These are phyloP conservation scores for Debaryomyces castellii DNA, from an alignment of 805 yeast genomes.

Conservation along the genomic window DNA sequence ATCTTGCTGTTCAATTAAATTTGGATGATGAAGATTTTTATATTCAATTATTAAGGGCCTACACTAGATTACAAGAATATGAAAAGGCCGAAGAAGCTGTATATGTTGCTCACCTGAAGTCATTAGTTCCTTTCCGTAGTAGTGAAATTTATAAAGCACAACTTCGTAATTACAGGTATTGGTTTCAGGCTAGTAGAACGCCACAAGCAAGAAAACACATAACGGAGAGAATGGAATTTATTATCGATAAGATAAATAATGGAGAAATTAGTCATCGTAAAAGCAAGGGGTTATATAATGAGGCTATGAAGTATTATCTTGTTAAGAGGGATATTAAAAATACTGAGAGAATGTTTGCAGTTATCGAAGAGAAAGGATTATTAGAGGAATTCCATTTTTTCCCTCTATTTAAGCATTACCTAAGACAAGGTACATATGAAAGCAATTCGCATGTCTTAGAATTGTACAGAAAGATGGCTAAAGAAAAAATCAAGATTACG, in stretches of 20 bases:
- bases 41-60: conserved; percentile 25
- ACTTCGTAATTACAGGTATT: conserved; percentile 27
- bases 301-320: conserved; percentile 25
- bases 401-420: conserved; percentile 27
- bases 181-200: conserved; percentile 17
- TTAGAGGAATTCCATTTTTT: conserved; percentile 25
- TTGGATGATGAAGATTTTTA: conserved; percentile 25
- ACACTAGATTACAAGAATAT: conserved; percentile 28
- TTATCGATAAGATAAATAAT: conserved; percentile 12
- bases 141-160: conserved; percentile 26
- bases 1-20: conserved; percentile 15
- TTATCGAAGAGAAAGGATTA: conserved; percentile 12
- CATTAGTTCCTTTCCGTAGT: conserved; percentile 28
- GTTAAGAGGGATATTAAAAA: conserved; percentile 11
- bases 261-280: conserved; percentile 8
- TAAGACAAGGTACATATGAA: conserved; percentile 14
- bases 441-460: conserved; percentile 24
- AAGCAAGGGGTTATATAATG: conserved; percentile 18
- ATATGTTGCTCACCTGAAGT: conserved; percentile 28
- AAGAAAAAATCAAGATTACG: conserved; percentile 19
- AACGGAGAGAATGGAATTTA: conserved; percentile 8
- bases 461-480: conserved; percentile 34
- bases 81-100: conserved; percentile 32
- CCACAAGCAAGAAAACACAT: conserved; percentile 8
- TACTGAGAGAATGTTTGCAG: conserved; percentile 22